phyloP scores from a whole-genome alignment of 371 early-diverging fungal genomes.

The Racocetra persica region DNA sequence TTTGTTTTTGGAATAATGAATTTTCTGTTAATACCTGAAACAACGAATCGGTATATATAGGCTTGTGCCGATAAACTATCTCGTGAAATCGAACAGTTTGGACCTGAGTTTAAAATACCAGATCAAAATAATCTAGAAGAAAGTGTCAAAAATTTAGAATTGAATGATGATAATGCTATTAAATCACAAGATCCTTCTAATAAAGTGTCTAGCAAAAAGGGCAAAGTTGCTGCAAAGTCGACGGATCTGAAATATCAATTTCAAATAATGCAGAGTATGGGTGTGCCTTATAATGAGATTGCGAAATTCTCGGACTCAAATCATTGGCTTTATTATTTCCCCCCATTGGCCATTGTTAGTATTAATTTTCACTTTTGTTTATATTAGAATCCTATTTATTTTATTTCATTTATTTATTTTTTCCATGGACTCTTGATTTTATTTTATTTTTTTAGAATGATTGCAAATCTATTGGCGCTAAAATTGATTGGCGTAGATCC shows the following conservation, averaged over 20 bases:
- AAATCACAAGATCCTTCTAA: constrained; percentile 45
- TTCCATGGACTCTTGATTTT: constrained; percentile 7
- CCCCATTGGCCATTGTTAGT: constrained; percentile 81
- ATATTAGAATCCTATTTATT: constrained; percentile 51
- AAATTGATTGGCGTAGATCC: constrained; percentile 98
- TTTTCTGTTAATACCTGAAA: background rate
- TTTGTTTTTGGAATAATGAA: background rate
- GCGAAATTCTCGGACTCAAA: constrained; percentile 94
- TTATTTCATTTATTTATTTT: background rate
- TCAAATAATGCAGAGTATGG: constrained; percentile 95
- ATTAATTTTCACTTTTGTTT: constrained; percentile 7
- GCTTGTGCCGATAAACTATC: constrained; percentile 98
- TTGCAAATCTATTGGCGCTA: constrained; percentile 86
- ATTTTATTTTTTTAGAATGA: constrained; percentile 63
- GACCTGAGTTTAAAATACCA: constrained; percentile 79
- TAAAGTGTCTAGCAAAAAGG: constrained; percentile 46
- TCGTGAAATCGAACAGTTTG: constrained; percentile 95
- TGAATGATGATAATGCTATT: constrained; percentile 47
- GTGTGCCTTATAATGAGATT: constrained; percentile 90
- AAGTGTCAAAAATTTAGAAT: constrained; percentile 57
- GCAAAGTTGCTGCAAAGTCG: constrained; percentile 91
- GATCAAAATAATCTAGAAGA: constrained; percentile 55
- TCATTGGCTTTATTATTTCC: constrained; percentile 98
- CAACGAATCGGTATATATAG: constrained; percentile 49
- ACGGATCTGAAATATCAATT: constrained; percentile 91